Percentiles rank a stretch among this genome's conserved stretches.
Conservation (phyloP, 1,284 basidiomycete species). For the Apiotrichum gracile region DNA sequence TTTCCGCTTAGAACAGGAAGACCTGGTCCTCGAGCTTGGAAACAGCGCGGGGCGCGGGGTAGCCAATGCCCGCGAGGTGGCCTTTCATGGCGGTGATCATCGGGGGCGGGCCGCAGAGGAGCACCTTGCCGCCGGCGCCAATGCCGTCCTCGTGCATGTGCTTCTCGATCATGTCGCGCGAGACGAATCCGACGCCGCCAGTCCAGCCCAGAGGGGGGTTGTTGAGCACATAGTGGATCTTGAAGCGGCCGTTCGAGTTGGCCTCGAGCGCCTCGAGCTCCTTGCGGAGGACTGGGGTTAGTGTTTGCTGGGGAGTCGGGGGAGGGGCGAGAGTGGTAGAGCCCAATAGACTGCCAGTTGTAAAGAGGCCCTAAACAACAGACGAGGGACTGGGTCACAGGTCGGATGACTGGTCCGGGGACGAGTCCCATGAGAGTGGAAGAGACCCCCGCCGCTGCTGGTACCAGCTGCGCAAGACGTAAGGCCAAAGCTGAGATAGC, state of each 20-base stretch:
- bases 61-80: conserved; percentile 79
- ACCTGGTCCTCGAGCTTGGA: conserved; percentile 91
- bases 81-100: conserved; percentile 99
- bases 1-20: conserved; percentile 41
- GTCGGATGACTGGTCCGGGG: too few species aligned
- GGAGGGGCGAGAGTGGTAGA: neutral
- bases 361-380: too few species aligned
- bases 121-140: conserved; percentile 65
- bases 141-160: conserved; percentile 51
- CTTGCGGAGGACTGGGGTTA: conserved; percentile 61
- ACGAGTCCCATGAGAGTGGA: too few species aligned
- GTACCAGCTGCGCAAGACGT: too few species aligned
- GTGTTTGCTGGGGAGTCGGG: neutral
- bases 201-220: conserved; percentile 82
- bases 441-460: too few species aligned
- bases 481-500: too few species aligned
- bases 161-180: conserved; percentile 85
- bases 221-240: conserved; percentile 77
- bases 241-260: conserved; percentile 60
- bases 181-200: conserved; percentile 86
- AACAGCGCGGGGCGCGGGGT: conserved; percentile 79
- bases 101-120: conserved; percentile 89
- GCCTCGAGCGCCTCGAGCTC: conserved; percentile 68
- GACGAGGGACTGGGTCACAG: too few species aligned
- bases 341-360: too few species aligned